A percentile compares a stretch with the other conserved stretches of the same genome.
Conservation (phyloP, 2,329 filamentous ascomycete genomes). For the Calonectria pseudoreteaudii region DNA sequence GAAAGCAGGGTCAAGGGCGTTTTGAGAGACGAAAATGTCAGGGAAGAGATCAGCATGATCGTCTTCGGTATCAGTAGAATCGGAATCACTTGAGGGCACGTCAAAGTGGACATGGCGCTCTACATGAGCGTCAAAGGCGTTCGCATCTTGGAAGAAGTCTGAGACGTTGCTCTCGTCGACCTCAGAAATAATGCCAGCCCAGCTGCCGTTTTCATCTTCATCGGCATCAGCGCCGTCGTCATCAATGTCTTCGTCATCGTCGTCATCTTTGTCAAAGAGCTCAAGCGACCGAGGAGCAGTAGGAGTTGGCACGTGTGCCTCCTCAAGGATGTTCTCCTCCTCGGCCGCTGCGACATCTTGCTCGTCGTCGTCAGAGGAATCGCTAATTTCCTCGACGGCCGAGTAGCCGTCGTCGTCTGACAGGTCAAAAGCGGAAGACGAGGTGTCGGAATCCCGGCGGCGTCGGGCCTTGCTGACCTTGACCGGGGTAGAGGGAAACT, state of each 20-base stretch:
- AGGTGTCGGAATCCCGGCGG: conserved; percentile 64
- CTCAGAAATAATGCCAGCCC: conserved; percentile 67
- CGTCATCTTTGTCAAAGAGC: conserved; percentile 46
- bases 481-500: conserved; percentile 55
- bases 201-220: conserved; percentile 61
- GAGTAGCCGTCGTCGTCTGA: conserved; percentile 82
- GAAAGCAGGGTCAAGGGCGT: conserved; percentile 77
- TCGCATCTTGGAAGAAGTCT: conserved; percentile 55
- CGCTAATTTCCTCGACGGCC: conserved; percentile 82
- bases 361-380: conserved; percentile 82
- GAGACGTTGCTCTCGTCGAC: conserved; percentile 58
- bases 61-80: conserved; percentile 72
- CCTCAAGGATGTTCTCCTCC: conserved; percentile 77
- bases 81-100: conserved; percentile 74
- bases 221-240: conserved; percentile 53
- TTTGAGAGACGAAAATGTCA: conserved; percentile 83
- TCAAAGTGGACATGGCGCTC: conserved; percentile 81
- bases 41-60: conserved; percentile 76
- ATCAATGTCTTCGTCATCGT: conserved; percentile 52
- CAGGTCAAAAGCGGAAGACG: conserved; percentile 68
- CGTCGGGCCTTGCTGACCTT: conserved; percentile 54
- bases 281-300: conserved; percentile 64
- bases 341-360: conserved; percentile 82
- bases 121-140: conserved; percentile 53
- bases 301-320: conserved; percentile 53